Evolutionary conservation across 1,284 basidiomycete genomes (phyloP).

Genomic region (Tilletia setariae): DNA sequence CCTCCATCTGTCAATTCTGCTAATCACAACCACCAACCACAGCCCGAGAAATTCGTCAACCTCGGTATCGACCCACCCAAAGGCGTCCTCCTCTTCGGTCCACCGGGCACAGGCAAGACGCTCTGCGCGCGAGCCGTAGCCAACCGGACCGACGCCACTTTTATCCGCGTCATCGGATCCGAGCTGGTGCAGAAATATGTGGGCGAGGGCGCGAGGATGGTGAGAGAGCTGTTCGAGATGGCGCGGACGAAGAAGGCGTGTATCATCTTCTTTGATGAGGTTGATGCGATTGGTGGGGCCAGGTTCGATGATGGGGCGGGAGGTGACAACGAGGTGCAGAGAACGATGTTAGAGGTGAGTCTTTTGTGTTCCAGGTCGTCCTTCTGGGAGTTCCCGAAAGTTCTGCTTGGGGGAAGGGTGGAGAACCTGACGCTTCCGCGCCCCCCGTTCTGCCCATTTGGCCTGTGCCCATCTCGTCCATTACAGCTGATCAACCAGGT

Average conservation of each 20-base stretch:
- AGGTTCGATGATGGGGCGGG: conserved; percentile 98
- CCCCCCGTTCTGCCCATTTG: not conserved
- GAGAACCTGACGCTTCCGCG: no score
- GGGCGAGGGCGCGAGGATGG: conserved; percentile 98
- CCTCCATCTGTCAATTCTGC: not conserved
- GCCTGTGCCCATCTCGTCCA: not conserved
- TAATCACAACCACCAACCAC: conserved; percentile 5
- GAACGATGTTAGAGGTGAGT: conserved; percentile 99
- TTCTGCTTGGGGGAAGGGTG: no score
- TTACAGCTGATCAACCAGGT: conserved; percentile 12
- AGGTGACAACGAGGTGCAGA: conserved; percentile 97
- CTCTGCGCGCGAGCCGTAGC: conserved; percentile 97
- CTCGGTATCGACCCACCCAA: conserved; percentile 99
- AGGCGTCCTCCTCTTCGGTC: conserved; percentile 89
- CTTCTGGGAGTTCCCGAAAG: no score
- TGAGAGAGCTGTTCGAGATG: conserved; percentile 98
- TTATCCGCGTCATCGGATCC: conserved; percentile 97
- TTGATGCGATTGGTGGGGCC: conserved; percentile 97
- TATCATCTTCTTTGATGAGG: conserved; percentile 99
- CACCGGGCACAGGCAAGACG: conserved; percentile 97
- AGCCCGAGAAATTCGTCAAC: conserved; percentile 96
- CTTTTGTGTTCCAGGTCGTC: conserved; percentile 63
- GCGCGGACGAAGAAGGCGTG: conserved; percentile 97
- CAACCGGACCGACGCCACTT: conserved; percentile 97
- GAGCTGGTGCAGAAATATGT: conserved; percentile 99